A percentile compares a stretch with the other conserved stretches of the same genome.
phyloP scores from a whole-genome alignment of 2,329 filamentous ascomycete species.

The Shiraia bambusicola region DNA sequence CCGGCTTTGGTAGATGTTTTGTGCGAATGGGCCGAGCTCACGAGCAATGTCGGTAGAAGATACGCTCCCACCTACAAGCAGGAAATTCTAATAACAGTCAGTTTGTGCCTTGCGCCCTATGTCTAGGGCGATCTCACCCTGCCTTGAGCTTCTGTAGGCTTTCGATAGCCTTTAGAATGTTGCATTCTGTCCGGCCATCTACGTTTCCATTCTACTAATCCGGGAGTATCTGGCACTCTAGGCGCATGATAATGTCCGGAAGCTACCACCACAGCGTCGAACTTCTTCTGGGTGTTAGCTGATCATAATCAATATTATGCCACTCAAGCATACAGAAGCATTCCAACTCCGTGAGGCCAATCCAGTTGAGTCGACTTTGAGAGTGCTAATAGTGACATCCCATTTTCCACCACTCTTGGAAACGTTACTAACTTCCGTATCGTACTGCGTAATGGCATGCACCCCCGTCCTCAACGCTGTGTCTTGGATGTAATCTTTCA shows the following conservation, averaged over 20 bases:
- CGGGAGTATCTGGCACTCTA: conserved; percentile 52
- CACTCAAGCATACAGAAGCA: conserved; percentile 1
- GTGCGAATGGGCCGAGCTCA: conserved; percentile 51
- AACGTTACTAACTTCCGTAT: conserved; percentile 60
- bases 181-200: conserved; percentile 49
- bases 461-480: conserved; percentile 56
- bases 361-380: conserved; percentile 28
- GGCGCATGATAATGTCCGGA: conserved; percentile 58
- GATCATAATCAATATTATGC: accelerated
- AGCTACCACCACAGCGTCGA: conserved; percentile 57
- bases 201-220: conserved; percentile 50
- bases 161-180: conserved; percentile 57
- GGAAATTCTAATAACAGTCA: conserved; percentile 47
- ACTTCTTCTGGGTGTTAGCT: conserved; percentile 33
- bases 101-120: background rate
- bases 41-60: conserved; percentile 58
- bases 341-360: conserved; percentile 8
- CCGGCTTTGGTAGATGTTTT: conserved; percentile 57
- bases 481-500: conserved; percentile 64
- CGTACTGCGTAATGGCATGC: conserved; percentile 53
- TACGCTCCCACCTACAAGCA: conserved; percentile 59
- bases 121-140: conserved; percentile 48
- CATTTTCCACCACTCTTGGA: conserved; percentile 54
- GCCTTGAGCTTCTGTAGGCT: conserved; percentile 51
- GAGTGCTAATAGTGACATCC: conserved; percentile 53